Percentiles rank a stretch among this genome's conserved stretches.
These are phyloP conservation scores for Ambrosia hybrid DNA, from an alignment of 140 eudicot genomes.

Conservation along the genomic window DNA sequence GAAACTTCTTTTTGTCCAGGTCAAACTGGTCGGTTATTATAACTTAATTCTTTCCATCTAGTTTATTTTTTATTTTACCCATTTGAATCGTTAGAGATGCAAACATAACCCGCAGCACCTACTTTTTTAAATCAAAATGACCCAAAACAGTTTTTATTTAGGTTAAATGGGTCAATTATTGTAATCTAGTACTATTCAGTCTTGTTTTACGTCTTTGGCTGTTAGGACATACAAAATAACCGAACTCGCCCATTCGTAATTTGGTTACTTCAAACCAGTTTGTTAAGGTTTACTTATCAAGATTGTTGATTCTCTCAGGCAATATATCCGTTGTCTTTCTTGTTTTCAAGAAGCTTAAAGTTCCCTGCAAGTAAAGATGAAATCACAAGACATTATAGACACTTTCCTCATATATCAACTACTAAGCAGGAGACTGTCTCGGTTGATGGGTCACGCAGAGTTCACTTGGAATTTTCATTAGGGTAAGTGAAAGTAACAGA, in stretches of 20 bases:
- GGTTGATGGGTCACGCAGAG: conserved; percentile 56
- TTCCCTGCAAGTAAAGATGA: conserved; percentile 66
- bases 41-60: neutral
- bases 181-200: neutral
- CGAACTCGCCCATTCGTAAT: neutral
- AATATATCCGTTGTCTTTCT: conserved; percentile 63
- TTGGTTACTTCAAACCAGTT: neutral
- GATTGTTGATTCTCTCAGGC: conserved; percentile 50
- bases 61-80: neutral
- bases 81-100: neutral
- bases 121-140: neutral
- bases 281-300: conserved; percentile 4
- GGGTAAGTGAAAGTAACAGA: conserved; percentile 50
- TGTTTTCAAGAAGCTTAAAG: conserved; percentile 84
- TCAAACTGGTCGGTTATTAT: neutral
- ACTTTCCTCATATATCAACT: conserved; percentile 63
- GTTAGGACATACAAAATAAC: conserved; percentile 3
- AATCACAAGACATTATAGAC: conserved; percentile 43
- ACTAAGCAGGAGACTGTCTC: conserved; percentile 39
- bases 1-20: too few relatives aligned
- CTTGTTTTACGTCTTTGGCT: neutral
- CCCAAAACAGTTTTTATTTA: neutral
- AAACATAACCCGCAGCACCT: neutral
- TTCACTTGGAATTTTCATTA: conserved; percentile 70
- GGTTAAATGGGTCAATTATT: neutral